phyloP scores from a whole-genome alignment of 2,329 filamentous ascomycete species.

The Sodiomyces alkalinus region DNA sequence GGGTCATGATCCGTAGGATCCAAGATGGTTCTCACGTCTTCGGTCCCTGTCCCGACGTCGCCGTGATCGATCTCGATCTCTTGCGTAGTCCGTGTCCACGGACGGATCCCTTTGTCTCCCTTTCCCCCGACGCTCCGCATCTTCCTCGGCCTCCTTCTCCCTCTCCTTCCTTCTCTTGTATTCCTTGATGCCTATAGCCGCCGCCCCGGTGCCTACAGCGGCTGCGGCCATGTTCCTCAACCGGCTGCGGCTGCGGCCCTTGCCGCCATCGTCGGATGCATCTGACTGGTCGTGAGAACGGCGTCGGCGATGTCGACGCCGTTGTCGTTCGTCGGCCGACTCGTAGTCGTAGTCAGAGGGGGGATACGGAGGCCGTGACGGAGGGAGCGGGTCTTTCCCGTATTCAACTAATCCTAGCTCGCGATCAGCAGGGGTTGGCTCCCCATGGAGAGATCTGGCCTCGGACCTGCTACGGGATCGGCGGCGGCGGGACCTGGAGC shows the following conservation, averaged over 20 bases:
- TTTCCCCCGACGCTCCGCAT: conserved; percentile 8
- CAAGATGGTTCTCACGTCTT: conserved; percentile 16
- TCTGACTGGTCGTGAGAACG: conserved; percentile 17
- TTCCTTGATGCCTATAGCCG: conserved; percentile 48
- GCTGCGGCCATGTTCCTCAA: conserved; percentile 40
- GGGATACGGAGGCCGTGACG: conserved; percentile 20
- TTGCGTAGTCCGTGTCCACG: conserved; percentile 9
- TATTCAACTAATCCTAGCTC: conserved; percentile 57
- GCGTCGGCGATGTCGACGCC: conserved; percentile 21
- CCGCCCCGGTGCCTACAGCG: conserved; percentile 39
- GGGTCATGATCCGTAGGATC: no score
- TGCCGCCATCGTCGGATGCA: conserved; percentile 17
- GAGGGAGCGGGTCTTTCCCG: conserved; percentile 40
- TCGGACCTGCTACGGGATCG: conserved; percentile 34
- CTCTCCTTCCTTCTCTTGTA: conserved; percentile 33
- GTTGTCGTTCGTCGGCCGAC: conserved; percentile 29
- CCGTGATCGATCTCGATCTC: conserved; percentile 10
- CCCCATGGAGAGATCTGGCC: conserved; percentile 32
- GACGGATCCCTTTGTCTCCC: conserved; percentile 6
- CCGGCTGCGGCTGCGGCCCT: conserved; percentile 38
- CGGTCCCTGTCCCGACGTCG: conserved; percentile 16
- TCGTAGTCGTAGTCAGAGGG: conserved; percentile 25
- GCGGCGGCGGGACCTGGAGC: conserved; percentile 6
- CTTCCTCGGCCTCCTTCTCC: conserved; percentile 24
- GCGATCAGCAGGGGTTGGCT: conserved; percentile 40